Evolutionary conservation across 768 basidiomycete species (phyloP), one percentile per base, ranked within the genome.

Genomic region (Amanita phalloides): DNA sequence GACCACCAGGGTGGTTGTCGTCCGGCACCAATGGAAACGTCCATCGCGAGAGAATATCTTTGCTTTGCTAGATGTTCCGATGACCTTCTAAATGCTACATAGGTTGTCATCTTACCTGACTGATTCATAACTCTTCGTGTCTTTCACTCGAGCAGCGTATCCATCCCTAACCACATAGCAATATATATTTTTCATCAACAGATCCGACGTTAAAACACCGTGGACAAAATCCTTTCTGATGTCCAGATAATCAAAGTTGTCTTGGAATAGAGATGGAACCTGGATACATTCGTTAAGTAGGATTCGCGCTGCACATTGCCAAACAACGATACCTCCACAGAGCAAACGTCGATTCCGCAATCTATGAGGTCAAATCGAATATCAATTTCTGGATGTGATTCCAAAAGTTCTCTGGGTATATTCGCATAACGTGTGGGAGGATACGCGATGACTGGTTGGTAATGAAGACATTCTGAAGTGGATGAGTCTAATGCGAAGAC

Each of bases 201-300:
- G 66, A 66, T 99, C 96, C 11, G 91, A 94, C 0, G 90, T 95
- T 57, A 99, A 74, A 44, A 99, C 79, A 14, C 95, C 95, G 61
- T 90, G 89, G 13, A 97, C 87, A 60, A 99, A 96, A 67, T 98
- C 92, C 57, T 81, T 75, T 53, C 93, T 82, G 54, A 98, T 77
- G 67, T 94, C 91, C 11, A 83, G 81, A 61, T 94, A 97, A 68
- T 98, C 96, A 61, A 99, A 99, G 68, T 98, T 98, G 69, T 98
- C 96, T 64, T 94, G 92, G 70, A 98, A 99, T 4, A 97, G 65
- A 1, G 94, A 94, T 1, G 92, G 93, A 35, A 98, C 89, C 87
- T 96, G 59, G 11, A 46, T 49, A 35, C 25, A 50, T 53, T 20
- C 6, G 14, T 36, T 45, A n/a, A 35, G 10, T 20, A 52, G 37